phyloP scores from a whole-genome alignment of 371 early-diverging fungal genomes.

The Actinomortierella ambigua region DNA sequence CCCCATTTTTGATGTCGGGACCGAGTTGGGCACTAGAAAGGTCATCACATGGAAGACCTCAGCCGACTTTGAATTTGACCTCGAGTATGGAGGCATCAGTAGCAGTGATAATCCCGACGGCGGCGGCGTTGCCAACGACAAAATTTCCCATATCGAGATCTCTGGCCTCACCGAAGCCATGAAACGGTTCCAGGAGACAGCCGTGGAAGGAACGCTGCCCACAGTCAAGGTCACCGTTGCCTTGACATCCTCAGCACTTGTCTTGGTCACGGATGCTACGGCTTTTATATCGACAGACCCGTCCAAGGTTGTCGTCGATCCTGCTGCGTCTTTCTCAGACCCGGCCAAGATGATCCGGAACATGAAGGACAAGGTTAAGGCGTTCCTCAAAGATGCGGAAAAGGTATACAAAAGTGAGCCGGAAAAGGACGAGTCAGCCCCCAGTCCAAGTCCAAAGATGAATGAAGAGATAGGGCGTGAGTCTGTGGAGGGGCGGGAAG shows the following conservation, averaged over 20 bases:
- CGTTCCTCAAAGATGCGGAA: no score
- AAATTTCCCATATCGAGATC: constrained; percentile 67
- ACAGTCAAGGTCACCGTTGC: constrained; percentile 83
- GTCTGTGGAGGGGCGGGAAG: no score
- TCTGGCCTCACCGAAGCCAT: constrained; percentile 75
- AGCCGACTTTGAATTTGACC: constrained; percentile 79
- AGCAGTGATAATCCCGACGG: no score
- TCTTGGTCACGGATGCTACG: no score
- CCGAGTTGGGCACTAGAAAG: constrained; percentile 78
- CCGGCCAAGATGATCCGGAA: no score
- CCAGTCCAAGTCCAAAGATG: constrained; percentile 28
- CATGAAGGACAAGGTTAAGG: constrained; percentile 69
- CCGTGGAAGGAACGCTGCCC: no score
- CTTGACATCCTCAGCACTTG: no score
- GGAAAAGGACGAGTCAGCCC: no score
- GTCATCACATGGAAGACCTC: constrained; percentile 82
- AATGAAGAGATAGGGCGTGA: no score
- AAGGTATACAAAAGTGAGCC: no score
- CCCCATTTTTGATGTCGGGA: constrained; percentile 66
- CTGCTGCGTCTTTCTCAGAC: no score
- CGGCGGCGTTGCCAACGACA: constrained; percentile 45
- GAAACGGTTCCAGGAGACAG: constrained; percentile 64
- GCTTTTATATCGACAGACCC: no score
- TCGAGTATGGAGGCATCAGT: constrained; percentile 62
- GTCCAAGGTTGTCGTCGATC: constrained; percentile 55